Percentiles rank a stretch among this genome's conserved stretches.
phyloP scores from a whole-genome alignment of 106 monocot genomes.

The Gastrodia elata region DNA sequence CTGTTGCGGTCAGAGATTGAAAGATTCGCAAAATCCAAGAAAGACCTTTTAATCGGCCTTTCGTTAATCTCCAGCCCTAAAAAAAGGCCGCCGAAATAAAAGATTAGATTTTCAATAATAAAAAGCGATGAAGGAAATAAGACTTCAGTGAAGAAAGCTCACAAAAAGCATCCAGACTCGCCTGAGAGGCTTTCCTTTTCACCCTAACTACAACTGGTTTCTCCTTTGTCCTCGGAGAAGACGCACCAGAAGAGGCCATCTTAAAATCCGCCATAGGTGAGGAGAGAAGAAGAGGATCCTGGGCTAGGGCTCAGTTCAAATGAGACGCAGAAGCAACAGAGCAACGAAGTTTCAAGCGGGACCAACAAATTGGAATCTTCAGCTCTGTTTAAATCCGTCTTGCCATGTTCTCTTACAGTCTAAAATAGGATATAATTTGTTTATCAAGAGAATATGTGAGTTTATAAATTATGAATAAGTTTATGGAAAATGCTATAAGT shows the following conservation, averaged over 20 bases:
- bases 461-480: no score
- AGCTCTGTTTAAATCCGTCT: no score
- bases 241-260: slow-evolving; percentile 7
- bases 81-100: background rate
- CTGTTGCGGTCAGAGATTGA: slow-evolving; percentile 25
- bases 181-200: slow-evolving; percentile 57
- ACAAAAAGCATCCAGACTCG: slow-evolving; percentile 60
- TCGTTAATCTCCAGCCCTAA: slow-evolving; percentile 70
- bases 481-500: no score
- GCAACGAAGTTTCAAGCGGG: no score
- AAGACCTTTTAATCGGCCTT: slow-evolving; percentile 37
- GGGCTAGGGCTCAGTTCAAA: background rate
- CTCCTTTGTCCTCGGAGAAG: slow-evolving; percentile 5
- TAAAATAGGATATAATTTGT: no score
- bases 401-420: no score
- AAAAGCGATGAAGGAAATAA: background rate
- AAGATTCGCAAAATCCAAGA: slow-evolving; percentile 35
- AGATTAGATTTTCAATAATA: background rate
- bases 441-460: no score
- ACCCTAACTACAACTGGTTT: slow-evolving; percentile 72
- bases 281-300: background rate
- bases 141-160: slow-evolving; percentile 4
- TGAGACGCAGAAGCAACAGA: background rate
- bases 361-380: no score
- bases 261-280: background rate